Base-by-base conservation (phyloP, 805 yeast species). In the Saccharomycopsis olivae region DNA sequence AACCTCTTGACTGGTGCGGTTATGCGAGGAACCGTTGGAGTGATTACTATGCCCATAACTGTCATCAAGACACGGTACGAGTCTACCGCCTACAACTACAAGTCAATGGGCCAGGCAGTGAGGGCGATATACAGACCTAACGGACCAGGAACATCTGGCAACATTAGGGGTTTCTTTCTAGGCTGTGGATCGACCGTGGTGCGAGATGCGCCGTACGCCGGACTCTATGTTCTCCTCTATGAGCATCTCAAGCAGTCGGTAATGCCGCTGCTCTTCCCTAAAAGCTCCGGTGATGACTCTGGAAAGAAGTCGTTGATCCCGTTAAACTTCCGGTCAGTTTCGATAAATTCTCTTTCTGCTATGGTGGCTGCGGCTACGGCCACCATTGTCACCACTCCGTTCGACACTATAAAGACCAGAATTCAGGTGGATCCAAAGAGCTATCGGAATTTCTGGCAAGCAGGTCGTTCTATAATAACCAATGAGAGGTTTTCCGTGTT, bases 201-300 rank as follows among this genome's bases (percentile, higher is more conserved):
- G 10, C 62, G 98, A 47, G 98, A 92, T 60, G 94, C 95, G 18
- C 98, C 98, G 0, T 84, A 92, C 57, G 96, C 98, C 5, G 98
- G 98, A 0, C 54, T 92, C 3, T 89, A 92, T 53, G 86, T 92
- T 21, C 60, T 87, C 28, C 71, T 87, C 47, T 89, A 89, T 58
- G 96, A 89, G 54, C 68, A 77, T 43, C 66, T 77, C 39, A 87
- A 87, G 53, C 66, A 64, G 8, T 31, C 66, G 28, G 27, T 15
- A 17, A 34, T 16, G n/a, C 16, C 11, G 14, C 29, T 17, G 19
- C 36, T 10, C 15, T 16, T 35, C 40, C 41, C 51, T n/a, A 41
- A 47, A 10, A 35, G 46, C 3, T 53, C 53, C 13, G 52, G 49
- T 37, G 27, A 35, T 4, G 24, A 31, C 16, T 60, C n/a, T n/a